These are phyloP conservation scores for Taiozyma sp. DNA, from an alignment of 1,139 yeast genomes.

Conservation along the genomic window DNA sequence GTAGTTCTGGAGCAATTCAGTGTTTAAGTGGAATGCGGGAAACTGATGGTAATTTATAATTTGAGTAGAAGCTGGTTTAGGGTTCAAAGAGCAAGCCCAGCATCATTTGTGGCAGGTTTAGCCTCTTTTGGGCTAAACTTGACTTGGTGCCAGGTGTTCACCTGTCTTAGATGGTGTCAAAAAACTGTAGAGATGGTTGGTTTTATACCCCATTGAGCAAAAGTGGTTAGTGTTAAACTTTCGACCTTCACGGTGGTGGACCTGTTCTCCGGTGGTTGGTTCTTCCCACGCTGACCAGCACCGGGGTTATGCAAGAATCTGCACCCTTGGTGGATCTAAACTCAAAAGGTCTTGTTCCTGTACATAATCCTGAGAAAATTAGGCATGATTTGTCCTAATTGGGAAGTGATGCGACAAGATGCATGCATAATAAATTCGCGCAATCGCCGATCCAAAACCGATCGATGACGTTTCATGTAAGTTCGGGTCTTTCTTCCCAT, in stretches of 20 bases:
- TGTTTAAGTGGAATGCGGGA: not conserved
- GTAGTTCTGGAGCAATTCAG: not conserved
- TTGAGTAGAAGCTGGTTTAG: not conserved
- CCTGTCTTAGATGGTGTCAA: not conserved
- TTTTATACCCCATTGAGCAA: not conserved
- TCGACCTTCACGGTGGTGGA: not conserved
- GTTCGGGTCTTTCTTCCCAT: too few species aligned
- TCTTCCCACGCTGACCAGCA: not conserved
- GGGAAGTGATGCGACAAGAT: not conserved
- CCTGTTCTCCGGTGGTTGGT: not conserved
- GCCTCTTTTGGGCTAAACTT: conserved; percentile 13
- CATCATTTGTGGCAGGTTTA: conserved; percentile 28
- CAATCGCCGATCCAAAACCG: not conserved
- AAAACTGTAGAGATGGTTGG: not conserved
- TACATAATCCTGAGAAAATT: not conserved
- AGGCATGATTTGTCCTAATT: not conserved
- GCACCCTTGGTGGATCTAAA: not conserved
- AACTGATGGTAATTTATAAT: not conserved
- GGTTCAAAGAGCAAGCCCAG: not conserved
- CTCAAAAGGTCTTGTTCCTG: not conserved
- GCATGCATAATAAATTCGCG: not conserved
- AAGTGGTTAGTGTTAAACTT: not conserved
- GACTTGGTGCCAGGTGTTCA: not conserved
- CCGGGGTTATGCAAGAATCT: not conserved
- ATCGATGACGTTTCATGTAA: too few species aligned